Evolutionary conservation across 768 basidiomycete genomes (phyloP), one percentile per base, ranked within the genome.

Genomic region (Trametes villosa): DNA sequence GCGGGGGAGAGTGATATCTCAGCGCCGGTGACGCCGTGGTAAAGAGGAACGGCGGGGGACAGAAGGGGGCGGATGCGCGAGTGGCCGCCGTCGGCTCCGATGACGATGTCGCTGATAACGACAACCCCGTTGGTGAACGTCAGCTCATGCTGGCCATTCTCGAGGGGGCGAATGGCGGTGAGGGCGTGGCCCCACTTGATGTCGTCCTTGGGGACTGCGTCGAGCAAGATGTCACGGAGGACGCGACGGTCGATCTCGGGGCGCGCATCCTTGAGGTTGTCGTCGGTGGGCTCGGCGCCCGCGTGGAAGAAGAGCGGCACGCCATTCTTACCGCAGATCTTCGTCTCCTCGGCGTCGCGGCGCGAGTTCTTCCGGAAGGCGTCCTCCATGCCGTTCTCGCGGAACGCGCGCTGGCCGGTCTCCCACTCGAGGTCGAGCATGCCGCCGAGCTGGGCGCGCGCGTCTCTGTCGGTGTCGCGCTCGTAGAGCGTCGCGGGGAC

Each of bases 131-230:
- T 57, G 4, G 48, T 15, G 54, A 57, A 60, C 5, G 53, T 53
- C 13, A 66, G 31, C 24, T 65, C 49, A 49, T 54, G 53, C 47
- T 60, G 12, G 76, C 76, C 53, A 53, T 53, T 9, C 67, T 64
- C 34, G 67, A 54, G 45, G 67, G 69, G 29, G 75, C 60, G 48
- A 74, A 62, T 11, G 66, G 62, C 22, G 6, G 74, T 68, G 57
- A 69, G 70, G 13, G 75, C 76, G 74, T 78, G 79, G 3, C 76
- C 70, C n/a, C 80, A 79, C 46, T 76, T 76, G 40, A 76, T 73
- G 13, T 75, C 74, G 22, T 78, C 59, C 29, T 72, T 57, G 47
- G 74, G 20, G 50, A 67, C 63, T 31, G 59, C 46, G 46, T 60
- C 53, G 53, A 54, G 52, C 4, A 60, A 30, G 24, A 60, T 30